Evolutionary conservation across 208 protist genomes (phyloP), one percentile per base, ranked within the genome.

Genomic region (Wallacemonas sp.): DNA sequence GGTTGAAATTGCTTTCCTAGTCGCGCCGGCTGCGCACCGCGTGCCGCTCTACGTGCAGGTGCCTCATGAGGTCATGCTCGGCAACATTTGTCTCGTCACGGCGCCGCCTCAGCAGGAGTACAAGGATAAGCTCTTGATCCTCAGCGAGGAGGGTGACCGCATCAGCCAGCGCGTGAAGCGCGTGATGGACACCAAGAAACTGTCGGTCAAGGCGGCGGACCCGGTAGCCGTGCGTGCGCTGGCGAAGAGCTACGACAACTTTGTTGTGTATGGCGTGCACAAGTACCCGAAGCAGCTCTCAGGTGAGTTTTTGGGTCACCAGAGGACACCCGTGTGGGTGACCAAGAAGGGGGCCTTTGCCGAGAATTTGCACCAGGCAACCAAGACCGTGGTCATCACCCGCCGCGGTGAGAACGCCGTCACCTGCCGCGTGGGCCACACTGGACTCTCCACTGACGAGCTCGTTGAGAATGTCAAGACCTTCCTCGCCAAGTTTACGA

Each of bases 251-350:
- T 96, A 91, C 70, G 86, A 93, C 52, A 83, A 94, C 70, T 93
- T 96, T 65, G 67, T 96, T 44, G 65, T 94, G 7, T 87, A 87
- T 74, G 84, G 75, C 31, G 78, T 85, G 20, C 77, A 81, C 57
- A 88, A 79, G 46, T 96, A 93, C 61, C 91, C 91, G 20, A 63
- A 63, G 26, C 85, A 92, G 71, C 76, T 96, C 14, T 86, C 87
- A 5, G 91, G 91, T 25, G 91, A 96, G 72, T 96, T 96, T 62
- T 72, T 94, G 32, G 86, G 85, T 28, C 91, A 96, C 63, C 85
- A 81, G 42, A 74, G 77, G n/a, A 57, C 77, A 39, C 91, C 91
- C 3, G 77, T 92, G 26, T 96, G 91, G 91, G 73, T 94, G 10
- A 55, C 72, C 41, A 79, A 77, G 57, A 82, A 78, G 46, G 82